Conservation (phyloP, 495 filamentous ascomycete species). For the Penicilliopsis zonata region DNA sequence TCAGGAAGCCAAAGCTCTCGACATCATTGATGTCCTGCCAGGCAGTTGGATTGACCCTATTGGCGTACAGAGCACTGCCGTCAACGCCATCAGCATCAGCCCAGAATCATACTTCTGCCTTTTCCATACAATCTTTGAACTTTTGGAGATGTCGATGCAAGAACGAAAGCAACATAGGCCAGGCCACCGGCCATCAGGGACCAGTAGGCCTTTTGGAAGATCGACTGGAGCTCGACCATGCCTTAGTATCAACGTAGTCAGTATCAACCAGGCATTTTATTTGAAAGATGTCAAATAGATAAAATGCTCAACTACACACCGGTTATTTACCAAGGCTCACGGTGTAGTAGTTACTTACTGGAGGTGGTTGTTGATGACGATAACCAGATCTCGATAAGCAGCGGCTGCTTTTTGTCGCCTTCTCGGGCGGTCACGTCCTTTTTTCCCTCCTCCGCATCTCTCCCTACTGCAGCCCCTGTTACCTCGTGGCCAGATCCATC, state of each 20-base stretch:
- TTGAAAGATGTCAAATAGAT: constrained; percentile 1
- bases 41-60: constrained; percentile 55
- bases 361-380: too few species aligned
- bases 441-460: constrained; percentile 1
- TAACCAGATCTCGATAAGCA: too few species aligned
- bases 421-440: constrained; percentile 2
- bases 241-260: constrained; percentile 3
- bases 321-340: too few species aligned
- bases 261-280: constrained; percentile 5
- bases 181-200: constrained; percentile 36
- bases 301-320: too few species aligned
- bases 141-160: constrained; percentile 31
- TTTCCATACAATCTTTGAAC: constrained; percentile 38
- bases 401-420: background rate
- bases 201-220: constrained; percentile 49
- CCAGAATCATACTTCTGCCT: background rate
- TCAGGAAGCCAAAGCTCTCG: constrained; percentile 72
- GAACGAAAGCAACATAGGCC: constrained; percentile 37
- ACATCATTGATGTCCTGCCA: constrained; percentile 61
- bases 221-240: constrained; percentile 29
- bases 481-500: constrained; percentile 2
- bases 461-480: constrained; percentile 2
- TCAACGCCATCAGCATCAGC: constrained; percentile 3
- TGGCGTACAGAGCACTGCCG: constrained; percentile 63
- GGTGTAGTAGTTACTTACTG: too few species aligned